Evolutionary conservation across 2,329 filamentous ascomycete species (phyloP).

Genomic region (Monosporascus sp.): DNA sequence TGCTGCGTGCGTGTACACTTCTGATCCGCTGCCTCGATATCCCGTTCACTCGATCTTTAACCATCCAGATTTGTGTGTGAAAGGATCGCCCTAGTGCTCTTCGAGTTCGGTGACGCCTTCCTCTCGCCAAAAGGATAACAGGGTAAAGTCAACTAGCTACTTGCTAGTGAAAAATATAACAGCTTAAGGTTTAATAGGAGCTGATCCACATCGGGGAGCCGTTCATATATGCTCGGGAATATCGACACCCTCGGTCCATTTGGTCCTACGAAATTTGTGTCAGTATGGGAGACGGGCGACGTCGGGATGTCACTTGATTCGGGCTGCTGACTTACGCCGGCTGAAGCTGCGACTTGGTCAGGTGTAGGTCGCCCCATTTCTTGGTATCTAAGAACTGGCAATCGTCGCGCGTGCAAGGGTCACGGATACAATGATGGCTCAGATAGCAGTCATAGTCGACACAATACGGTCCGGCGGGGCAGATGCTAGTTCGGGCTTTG

Average conservation of each 20-base stretch:
- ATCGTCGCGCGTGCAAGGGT: slow-evolving; percentile 18
- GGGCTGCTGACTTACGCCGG: slow-evolving; percentile 17
- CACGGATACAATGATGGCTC: slow-evolving; percentile 27
- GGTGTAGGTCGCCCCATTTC: slow-evolving; percentile 25
- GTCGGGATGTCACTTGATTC: no score
- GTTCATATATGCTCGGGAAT: background rate
- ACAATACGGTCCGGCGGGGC: slow-evolving; percentile 25
- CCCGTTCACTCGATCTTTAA: no score
- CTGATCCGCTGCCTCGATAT: no score
- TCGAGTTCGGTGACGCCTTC: background rate
- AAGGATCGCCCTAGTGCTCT: no score
- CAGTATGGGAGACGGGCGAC: background rate
- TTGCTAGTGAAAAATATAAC: background rate
- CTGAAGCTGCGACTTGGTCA: slow-evolving; percentile 23
- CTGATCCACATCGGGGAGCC: background rate
- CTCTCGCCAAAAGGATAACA: background rate
- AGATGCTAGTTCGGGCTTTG: slow-evolving; percentile 29
- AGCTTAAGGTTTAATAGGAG: background rate
- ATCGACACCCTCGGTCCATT: background rate
- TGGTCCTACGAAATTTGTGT: background rate
- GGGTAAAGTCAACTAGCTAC: background rate
- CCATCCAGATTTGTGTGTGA: no score
- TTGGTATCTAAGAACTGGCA: slow-evolving; percentile 25
- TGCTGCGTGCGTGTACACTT: no score
- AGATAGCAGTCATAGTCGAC: slow-evolving; percentile 29